A percentile compares a stretch with the other conserved stretches of the same genome.
Evolutionary conservation across 2,329 filamentous ascomycete species (phyloP).

Genomic region (Fusarium kyushuense): DNA sequence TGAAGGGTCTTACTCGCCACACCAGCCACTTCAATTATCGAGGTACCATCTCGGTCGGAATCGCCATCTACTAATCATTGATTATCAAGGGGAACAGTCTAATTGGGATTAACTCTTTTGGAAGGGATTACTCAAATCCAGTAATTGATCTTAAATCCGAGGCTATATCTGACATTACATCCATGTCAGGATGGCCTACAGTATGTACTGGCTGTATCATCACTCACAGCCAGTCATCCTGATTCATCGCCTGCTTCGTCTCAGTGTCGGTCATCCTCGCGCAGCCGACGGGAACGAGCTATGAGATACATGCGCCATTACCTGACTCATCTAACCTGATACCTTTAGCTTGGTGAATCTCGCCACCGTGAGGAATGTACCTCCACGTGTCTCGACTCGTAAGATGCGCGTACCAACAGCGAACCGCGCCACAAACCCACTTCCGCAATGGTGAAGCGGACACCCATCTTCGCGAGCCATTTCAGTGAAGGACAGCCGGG

Average conservation of each 20-base stretch:
- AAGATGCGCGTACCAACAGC: slow-evolving; percentile 39
- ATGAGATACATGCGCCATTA: slow-evolving; percentile 33
- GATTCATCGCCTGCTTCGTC: slow-evolving; percentile 27
- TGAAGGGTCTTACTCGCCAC: slow-evolving; percentile 45
- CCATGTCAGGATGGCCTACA: slow-evolving; percentile 1
- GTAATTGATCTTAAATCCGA: slow-evolving; percentile 22
- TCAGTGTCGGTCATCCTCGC: slow-evolving; percentile 11
- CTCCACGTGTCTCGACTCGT: slow-evolving; percentile 33
- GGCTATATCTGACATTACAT: slow-evolving; percentile 17
- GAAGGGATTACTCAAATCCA: slow-evolving; percentile 12
- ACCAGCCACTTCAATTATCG: slow-evolving; percentile 40
- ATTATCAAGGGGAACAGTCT: slow-evolving; percentile 8
- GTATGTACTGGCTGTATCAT: neutral
- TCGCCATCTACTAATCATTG: slow-evolving; percentile 28
- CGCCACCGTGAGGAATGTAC: slow-evolving; percentile 34
- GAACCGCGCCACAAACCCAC: slow-evolving; percentile 42
- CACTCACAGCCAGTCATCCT: slow-evolving; percentile 18
- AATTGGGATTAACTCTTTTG: slow-evolving; percentile 2
- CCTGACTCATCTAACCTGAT: slow-evolving; percentile 37
- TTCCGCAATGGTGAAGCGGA: slow-evolving; percentile 24
- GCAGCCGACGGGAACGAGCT: slow-evolving; percentile 23
- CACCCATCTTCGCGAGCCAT: slow-evolving; percentile 22
- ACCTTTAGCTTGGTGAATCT: slow-evolving; percentile 18
- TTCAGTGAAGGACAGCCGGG: slow-evolving; percentile 38
- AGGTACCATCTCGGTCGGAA: slow-evolving; percentile 33